A percentile compares a stretch with the other conserved stretches of the same genome.
Conservation (phyloP, 495 filamentous ascomycete genomes). For the Letharia lupina region DNA sequence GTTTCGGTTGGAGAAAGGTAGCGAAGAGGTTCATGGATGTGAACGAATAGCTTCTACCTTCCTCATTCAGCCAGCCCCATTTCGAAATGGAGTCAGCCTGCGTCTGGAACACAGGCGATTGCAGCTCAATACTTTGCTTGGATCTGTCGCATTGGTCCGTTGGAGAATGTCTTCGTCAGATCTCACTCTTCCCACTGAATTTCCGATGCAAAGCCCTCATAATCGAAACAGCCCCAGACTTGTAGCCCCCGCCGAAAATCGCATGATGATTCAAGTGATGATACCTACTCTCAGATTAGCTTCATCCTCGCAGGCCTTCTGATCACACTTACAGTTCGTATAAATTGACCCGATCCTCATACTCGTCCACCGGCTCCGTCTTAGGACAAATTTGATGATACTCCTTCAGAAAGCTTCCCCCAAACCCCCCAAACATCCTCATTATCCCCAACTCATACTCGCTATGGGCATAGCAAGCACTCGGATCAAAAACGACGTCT, state of each 20-base stretch:
- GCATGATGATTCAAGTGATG: slow-evolving; percentile 87
- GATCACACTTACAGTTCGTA: slow-evolving; percentile 67
- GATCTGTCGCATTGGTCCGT: not conserved
- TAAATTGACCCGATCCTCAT: slow-evolving; percentile 67
- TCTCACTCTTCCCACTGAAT: slow-evolving; percentile 41
- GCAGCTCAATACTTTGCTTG: not conserved
- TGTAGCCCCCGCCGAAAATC: slow-evolving; percentile 73
- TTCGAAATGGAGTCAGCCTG: not conserved
- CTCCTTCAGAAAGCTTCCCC: slow-evolving; percentile 61
- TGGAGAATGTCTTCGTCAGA: slow-evolving; percentile 6
- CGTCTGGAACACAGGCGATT: not conserved
- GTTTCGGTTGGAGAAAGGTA: not conserved
- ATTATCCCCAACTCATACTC: slow-evolving; percentile 93
- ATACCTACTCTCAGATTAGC: slow-evolving; percentile 39
- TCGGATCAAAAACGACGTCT: slow-evolving; percentile 80
- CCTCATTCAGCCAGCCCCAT: not conserved
- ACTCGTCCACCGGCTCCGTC: slow-evolving; percentile 75
- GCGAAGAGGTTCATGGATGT: not conserved
- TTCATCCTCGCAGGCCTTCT: not conserved
- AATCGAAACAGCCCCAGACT: slow-evolving; percentile 60
- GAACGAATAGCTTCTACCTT: not conserved
- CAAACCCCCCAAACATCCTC: slow-evolving; percentile 93
- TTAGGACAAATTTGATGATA: slow-evolving; percentile 69
- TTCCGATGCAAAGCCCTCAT: slow-evolving; percentile 64
- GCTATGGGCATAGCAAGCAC: slow-evolving; percentile 69